Evolutionary conservation across 768 basidiomycete species (phyloP).

Genomic region (Rhizopogon vulgaris): DNA sequence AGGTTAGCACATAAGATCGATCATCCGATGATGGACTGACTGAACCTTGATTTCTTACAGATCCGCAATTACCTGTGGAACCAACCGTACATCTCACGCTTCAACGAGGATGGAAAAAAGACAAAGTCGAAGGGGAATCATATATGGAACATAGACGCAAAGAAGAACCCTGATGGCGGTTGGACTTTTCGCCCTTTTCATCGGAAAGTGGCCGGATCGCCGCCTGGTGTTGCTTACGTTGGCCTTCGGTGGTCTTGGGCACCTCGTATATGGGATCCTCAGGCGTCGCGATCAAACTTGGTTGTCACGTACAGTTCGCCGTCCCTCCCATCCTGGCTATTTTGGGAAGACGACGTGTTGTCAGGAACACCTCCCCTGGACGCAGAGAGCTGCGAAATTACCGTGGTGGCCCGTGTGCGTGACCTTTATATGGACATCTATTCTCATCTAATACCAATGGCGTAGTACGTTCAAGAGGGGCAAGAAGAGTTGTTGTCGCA

Average conservation of each 20-base stretch:
- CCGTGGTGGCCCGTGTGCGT: constrained; percentile 69
- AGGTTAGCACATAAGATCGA: constrained; percentile 43
- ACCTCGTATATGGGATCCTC: constrained; percentile 96
- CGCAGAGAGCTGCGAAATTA: constrained; percentile 70
- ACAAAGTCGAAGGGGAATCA: constrained; percentile 99
- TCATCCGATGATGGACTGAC: not conserved
- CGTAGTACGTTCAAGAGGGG: constrained; percentile 66
- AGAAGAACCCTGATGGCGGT: constrained; percentile 62
- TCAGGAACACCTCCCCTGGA: constrained; percentile 76
- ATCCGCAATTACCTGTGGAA: constrained; percentile 95
- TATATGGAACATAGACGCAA: constrained; percentile 98
- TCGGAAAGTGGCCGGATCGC: constrained; percentile 79
- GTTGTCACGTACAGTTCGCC: constrained; percentile 79
- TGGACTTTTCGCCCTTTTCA: constrained; percentile 90
- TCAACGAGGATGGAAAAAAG: constrained; percentile 99
- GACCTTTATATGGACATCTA: constrained; percentile 1
- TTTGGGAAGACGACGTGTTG: constrained; percentile 80
- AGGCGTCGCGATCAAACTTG: constrained; percentile 76
- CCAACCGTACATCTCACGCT: constrained; percentile 88
- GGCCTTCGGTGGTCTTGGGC: constrained; percentile 84
- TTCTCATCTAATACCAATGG: constrained; percentile 13
- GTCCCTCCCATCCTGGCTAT: constrained; percentile 77
- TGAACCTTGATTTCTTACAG: constrained; percentile 34
- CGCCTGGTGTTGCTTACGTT: constrained; percentile 76
- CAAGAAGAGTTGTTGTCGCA: constrained; percentile 63